These are phyloP conservation scores for Schizochytrium sp. DNA, from an alignment of 108 stramenopile species.

Conservation along the genomic window DNA sequence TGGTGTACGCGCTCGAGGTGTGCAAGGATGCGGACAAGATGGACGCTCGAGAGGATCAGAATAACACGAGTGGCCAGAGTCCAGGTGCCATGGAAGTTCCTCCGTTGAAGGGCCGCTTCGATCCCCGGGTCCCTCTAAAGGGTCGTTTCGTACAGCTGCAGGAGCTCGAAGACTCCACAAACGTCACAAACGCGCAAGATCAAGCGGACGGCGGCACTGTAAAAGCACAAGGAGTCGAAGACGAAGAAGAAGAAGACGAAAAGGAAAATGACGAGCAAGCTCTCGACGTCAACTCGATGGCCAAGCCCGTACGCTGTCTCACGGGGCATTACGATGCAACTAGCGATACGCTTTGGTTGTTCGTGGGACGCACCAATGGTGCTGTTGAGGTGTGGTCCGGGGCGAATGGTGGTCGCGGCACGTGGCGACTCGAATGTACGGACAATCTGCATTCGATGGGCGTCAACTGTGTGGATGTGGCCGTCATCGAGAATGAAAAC, in stretches of 20 bases:
- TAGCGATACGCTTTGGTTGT: neutral
- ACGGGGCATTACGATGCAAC: neutral
- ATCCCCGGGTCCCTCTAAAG: neutral
- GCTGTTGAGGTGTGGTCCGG: neutral
- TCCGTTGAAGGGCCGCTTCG: neutral
- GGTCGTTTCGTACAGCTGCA: neutral
- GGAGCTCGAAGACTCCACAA: neutral
- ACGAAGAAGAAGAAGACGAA: too few relatives aligned
- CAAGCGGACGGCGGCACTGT: too few relatives aligned
- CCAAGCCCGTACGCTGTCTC: neutral
- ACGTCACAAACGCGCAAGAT: neutral
- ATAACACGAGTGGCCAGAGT: neutral
- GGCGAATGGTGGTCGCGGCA: neutral
- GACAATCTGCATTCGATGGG: neutral
- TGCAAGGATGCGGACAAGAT: too few relatives aligned
- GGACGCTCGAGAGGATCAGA: too few relatives aligned
- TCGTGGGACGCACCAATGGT: neutral
- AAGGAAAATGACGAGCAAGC: too few relatives aligned
- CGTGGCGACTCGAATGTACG: neutral
- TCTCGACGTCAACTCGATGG: neutral
- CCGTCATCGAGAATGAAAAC: too few relatives aligned
- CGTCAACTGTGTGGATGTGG: neutral
- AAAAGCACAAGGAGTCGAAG: too few relatives aligned
- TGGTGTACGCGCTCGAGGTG: neutral
- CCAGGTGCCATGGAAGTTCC: neutral